Evolutionary conservation across 192 early-diverging fungal species (phyloP).

Genomic region (Entophlyctis luteolus): DNA sequence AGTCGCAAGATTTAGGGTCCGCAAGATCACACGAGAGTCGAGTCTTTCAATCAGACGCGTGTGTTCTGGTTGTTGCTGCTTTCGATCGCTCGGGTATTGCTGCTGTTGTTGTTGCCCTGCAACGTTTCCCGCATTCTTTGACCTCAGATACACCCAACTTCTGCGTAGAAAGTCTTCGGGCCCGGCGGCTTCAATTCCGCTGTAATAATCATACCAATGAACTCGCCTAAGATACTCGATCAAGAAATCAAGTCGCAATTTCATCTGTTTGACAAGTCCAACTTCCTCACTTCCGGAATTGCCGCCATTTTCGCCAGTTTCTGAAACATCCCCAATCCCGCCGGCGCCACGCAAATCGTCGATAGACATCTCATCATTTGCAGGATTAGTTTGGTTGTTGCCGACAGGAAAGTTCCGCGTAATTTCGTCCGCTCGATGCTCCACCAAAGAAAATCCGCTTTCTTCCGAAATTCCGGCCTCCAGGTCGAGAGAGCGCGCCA

Average conservation of each 20-base stretch:
- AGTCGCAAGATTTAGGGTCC: constrained; percentile 27
- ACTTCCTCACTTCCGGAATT: neutral
- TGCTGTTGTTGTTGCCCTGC: neutral
- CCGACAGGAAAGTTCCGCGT: neutral
- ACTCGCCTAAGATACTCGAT: constrained; percentile 84
- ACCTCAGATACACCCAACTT: constrained; percentile 52
- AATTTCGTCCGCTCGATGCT: neutral
- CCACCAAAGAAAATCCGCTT: constrained; percentile 5
- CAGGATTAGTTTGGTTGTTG: neutral
- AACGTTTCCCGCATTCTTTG: neutral
- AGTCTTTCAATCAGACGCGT: constrained; percentile 21
- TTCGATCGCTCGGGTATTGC: neutral
- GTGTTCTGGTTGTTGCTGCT: constrained; percentile 27
- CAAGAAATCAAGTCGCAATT: constrained; percentile 68
- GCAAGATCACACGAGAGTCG: constrained; percentile 52
- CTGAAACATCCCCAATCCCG: neutral
- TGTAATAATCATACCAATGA: constrained; percentile 94
- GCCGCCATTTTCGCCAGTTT: neutral
- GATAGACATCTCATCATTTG: neutral
- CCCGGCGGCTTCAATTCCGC: constrained; percentile 69
- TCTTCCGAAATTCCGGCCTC: constrained; percentile 40
- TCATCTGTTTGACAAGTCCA: neutral
- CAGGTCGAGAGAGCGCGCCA: constrained; percentile 57
- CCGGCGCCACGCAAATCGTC: neutral
- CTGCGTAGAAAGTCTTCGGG: constrained; percentile 81